Evolutionary conservation across 2,329 filamentous ascomycete species (phyloP).

Genomic region (Paraphaeosphaeria minitans): DNA sequence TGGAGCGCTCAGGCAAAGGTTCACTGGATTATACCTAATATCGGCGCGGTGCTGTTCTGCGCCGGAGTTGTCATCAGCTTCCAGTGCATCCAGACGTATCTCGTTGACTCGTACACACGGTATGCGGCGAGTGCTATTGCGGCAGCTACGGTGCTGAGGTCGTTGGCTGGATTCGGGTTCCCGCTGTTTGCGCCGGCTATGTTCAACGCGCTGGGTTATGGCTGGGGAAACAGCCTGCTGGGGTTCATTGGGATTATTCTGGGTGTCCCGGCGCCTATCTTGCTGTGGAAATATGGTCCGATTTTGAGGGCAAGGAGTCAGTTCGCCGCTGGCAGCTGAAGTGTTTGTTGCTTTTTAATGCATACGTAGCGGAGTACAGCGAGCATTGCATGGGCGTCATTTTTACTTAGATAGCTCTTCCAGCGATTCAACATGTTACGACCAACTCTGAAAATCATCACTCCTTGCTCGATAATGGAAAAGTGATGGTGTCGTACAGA

Average conservation of each 20-base stretch:
- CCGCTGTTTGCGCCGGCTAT: slow-evolving; percentile 52
- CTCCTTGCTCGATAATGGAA: too few relatives aligned
- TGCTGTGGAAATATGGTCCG: slow-evolving; percentile 59
- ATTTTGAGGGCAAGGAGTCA: slow-evolving; percentile 53
- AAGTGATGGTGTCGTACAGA: not conserved
- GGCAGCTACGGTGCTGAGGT: slow-evolving; percentile 51
- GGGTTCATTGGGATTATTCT: slow-evolving; percentile 44
- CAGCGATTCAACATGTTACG: not conserved
- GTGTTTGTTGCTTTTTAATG: not conserved
- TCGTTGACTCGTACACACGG: slow-evolving; percentile 53
- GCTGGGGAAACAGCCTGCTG: slow-evolving; percentile 50
- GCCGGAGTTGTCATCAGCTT: slow-evolving; percentile 53
- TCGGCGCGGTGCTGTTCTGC: slow-evolving; percentile 58
- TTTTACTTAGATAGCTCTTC: not conserved
- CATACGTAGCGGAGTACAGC: not conserved
- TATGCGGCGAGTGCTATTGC: slow-evolving; percentile 54
- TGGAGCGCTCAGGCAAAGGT: slow-evolving; percentile 58
- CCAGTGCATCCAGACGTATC: slow-evolving; percentile 52
- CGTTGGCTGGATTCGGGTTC: slow-evolving; percentile 52
- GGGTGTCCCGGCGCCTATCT: slow-evolving; percentile 55
- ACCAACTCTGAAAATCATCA: too few relatives aligned
- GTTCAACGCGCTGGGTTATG: slow-evolving; percentile 48
- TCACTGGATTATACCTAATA: slow-evolving; percentile 62
- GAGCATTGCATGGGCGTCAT: slow-evolving; percentile 1
- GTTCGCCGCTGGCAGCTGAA: slow-evolving; percentile 51